Conservation (phyloP, 169 alveolate genomes). For the Babesia bigemina region DNA sequence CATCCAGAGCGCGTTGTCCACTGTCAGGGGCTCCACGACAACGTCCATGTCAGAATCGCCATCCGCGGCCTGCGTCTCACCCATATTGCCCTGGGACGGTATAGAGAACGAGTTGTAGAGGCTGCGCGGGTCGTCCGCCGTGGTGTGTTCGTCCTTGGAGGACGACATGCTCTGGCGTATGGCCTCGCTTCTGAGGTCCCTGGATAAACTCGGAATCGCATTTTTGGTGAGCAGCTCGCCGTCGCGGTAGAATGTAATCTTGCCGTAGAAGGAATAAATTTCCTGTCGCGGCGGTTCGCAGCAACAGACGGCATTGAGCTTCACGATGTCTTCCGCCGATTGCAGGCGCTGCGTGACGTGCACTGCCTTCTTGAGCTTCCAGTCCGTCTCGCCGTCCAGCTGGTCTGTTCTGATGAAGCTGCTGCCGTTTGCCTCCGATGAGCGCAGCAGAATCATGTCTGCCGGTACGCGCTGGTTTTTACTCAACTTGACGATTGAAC, state of each 20-base stretch:
- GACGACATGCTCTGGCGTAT: background rate
- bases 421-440: conserved; percentile 74
- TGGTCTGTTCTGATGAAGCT: conserved; percentile 95
- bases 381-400: conserved; percentile 99
- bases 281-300: conserved; percentile 88
- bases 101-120: background rate
- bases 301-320: conserved; percentile 71
- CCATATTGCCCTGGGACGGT: background rate
- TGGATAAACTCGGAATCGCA: background rate
- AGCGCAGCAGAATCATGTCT: conserved; percentile 90
- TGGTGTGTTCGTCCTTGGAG: background rate
- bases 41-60: background rate
- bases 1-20: conserved; percentile 95
- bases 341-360: conserved; percentile 80
- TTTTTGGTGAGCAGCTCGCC: background rate
- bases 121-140: background rate
- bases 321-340: conserved; percentile 71
- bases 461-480: conserved; percentile 96
- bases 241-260: conserved; percentile 72
- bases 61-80: background rate
- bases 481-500: conserved; percentile 89
- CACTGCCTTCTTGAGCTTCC: conserved; percentile 96
- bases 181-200: background rate
- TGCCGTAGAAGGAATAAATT: conserved; percentile 87
- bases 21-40: conserved; percentile 63